A percentile compares a stretch with the other conserved stretches of the same genome.
These are phyloP conservation scores for Leptographium lundbergii DNA, from an alignment of 2,329 filamentous ascomycete genomes.

Conservation along the genomic window DNA sequence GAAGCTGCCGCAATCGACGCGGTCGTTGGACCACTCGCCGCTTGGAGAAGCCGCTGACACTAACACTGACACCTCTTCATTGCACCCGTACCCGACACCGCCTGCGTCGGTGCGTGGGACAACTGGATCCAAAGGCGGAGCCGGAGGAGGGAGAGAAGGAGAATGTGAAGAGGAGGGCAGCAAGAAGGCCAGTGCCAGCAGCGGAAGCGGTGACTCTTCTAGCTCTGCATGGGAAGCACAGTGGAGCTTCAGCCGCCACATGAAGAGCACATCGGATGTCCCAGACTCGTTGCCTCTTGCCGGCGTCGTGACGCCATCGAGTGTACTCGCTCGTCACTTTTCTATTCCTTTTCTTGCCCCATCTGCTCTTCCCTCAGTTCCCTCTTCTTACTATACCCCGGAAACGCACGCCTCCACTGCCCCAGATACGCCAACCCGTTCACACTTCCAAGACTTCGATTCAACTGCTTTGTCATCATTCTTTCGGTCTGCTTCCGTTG, in stretches of 20 bases:
- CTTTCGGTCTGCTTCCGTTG: slow-evolving; percentile 47
- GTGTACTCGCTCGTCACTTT: slow-evolving; percentile 54
- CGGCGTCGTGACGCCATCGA: slow-evolving; percentile 48
- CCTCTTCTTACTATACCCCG: slow-evolving; percentile 1
- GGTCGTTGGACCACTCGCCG: not conserved
- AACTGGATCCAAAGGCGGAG: slow-evolving; percentile 1
- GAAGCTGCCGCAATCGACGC: not conserved
- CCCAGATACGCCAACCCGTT: slow-evolving; percentile 12
- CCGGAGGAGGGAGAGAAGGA: not conserved
- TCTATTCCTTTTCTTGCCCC: slow-evolving; percentile 44
- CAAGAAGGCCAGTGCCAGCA: slow-evolving; percentile 1
- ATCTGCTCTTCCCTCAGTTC: not conserved
- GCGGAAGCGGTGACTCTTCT: slow-evolving; percentile 16
- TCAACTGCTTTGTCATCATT: slow-evolving; percentile 14
- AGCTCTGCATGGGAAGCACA: slow-evolving; percentile 7
- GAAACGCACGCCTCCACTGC: slow-evolving; percentile 3
- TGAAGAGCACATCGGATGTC: slow-evolving; percentile 32
- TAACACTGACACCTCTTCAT: slow-evolving; percentile 1
- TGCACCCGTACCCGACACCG: slow-evolving; percentile 43
- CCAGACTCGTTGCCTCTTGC: slow-evolving; percentile 42
- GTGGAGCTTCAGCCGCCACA: slow-evolving; percentile 21
- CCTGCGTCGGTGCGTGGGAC: slow-evolving; percentile 32
- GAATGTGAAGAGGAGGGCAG: not conserved
- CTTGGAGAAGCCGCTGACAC: not conserved
- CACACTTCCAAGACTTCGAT: slow-evolving; percentile 21